A percentile compares a stretch with the other conserved stretches of the same genome.
phyloP scores from a whole-genome alignment of 129 eudicot genomes.

The Mikania micrantha region DNA sequence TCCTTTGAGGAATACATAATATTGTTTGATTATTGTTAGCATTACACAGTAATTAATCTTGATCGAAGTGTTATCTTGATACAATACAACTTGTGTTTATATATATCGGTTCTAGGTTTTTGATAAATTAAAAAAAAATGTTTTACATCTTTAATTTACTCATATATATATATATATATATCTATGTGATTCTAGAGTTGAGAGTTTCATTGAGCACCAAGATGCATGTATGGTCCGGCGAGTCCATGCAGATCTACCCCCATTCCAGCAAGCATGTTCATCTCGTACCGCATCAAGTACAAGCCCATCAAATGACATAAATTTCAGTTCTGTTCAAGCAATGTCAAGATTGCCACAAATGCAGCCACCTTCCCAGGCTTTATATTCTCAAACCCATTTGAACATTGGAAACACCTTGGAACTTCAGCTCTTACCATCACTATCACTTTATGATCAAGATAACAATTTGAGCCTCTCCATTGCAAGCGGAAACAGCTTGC shows the following conservation, averaged over 20 bases:
- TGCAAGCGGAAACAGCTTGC: constrained; percentile 29
- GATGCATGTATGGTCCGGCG: constrained; percentile 48
- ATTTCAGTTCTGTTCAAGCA: constrained; percentile 19
- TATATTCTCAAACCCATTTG: background rate
- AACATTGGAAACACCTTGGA: constrained; percentile 42
- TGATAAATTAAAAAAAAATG: background rate
- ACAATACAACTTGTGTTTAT: no score
- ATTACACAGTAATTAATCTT: background rate
- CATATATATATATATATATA: no score
- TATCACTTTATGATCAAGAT: constrained; percentile 16
- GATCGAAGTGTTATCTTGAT: no score
- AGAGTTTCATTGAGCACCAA: constrained; percentile 74
- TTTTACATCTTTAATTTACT: background rate
- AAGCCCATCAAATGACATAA: constrained; percentile 47
- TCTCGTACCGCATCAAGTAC: constrained; percentile 51
- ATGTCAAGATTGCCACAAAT: constrained; percentile 25
- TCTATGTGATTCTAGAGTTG: constrained; percentile 51
- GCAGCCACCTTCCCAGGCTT: constrained; percentile 11
- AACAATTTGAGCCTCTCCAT: constrained; percentile 54
- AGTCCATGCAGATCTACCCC: constrained; percentile 32
- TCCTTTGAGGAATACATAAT: no score
- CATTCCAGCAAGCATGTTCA: constrained; percentile 40
- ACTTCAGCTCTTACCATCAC: constrained; percentile 49
- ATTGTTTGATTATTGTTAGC: no score
- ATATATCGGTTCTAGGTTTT: background rate